Evolutionary conservation across 129 eudicot species (phyloP), one percentile per base, ranked within the genome.

Genomic region (Tanacetum coccineum): DNA sequence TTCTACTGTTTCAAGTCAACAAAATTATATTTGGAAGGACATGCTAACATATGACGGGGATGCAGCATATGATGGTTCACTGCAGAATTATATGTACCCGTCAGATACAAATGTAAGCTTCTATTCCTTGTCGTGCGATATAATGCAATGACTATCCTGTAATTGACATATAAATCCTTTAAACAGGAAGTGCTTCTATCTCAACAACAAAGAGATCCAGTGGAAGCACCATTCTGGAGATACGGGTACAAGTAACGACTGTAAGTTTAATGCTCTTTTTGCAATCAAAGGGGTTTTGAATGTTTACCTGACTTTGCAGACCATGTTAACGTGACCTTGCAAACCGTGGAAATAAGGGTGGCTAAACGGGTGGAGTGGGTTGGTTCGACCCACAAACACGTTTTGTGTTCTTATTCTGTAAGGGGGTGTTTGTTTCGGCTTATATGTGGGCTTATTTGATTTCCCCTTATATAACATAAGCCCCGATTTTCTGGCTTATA

Each of bases 11-110:
- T 62, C 75, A 52, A 76, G 39, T 54, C 67, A 71, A 56, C 87
- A 72, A 68, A 70, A 54, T 25, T 64, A 66, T 47, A 74, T 61
- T 59, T 86, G 92, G 95, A 68, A 74, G 57, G 91, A 85, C 59
- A n/a, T 84, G 80, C 77, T 80, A 47, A 84, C 57, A 62, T 63
- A 58, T 74, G 61, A 36, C 53, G 70, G 9, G 20, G 52, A 59
- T 75, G 70, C 85, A 17, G 58, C 71, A 53, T 32, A 19, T 67
- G 71, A 45, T 70, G 83, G 57, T 14, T 68, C 76, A 22, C 79
- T 74, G 65, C 70, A 67, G 36, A 75, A 76, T 52, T 48, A 36
- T 32, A 46, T 26, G 10, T 69, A 70, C 76, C 72, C 40, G n/a
- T 64, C 53, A 18, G 65, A 82, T 73, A 76, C 32, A 53, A 80